These are phyloP conservation scores for Ophiostoma quercus DNA, from an alignment of 2,329 filamentous ascomycete genomes.

Conservation along the genomic window DNA sequence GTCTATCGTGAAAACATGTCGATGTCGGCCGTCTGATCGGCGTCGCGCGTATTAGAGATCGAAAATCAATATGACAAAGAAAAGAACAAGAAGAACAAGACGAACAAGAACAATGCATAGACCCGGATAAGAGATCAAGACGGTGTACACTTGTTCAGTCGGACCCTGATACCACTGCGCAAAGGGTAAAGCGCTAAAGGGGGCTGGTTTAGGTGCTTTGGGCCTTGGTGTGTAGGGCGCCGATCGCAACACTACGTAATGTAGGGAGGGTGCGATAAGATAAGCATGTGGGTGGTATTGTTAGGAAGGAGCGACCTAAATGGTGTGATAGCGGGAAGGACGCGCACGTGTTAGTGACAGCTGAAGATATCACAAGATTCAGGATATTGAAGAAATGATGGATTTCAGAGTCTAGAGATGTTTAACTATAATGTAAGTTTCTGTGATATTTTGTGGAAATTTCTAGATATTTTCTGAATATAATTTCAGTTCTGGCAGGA, in stretches of 20 bases:
- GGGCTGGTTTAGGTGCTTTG: background rate
- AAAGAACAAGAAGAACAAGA: background rate
- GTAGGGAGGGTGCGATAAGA: slow-evolving; percentile 9
- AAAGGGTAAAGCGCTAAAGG: slow-evolving; percentile 1
- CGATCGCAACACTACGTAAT: slow-evolving; percentile 14
- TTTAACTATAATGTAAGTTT: too few species aligned
- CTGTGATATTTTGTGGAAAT: too few species aligned
- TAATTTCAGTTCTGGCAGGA: too few species aligned
- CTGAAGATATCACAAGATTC: background rate
- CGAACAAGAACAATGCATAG: background rate
- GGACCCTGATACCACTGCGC: background rate
- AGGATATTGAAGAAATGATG: background rate
- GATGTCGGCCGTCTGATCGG: background rate
- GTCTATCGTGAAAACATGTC: slow-evolving; percentile 8
- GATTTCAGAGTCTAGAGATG: too few species aligned
- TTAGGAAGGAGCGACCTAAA: background rate
- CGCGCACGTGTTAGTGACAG: background rate
- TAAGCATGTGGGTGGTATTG: background rate
- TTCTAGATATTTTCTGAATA: too few species aligned
- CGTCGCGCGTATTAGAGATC: background rate
- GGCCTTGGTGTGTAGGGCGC: background rate
- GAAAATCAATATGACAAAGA: background rate
- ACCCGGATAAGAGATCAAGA: background rate
- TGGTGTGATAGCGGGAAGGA: background rate
- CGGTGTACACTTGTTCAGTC: background rate